Evolutionary conservation across 805 yeast species (phyloP), one percentile per base, ranked within the genome.

Genomic region (Nakazawaea sp.): DNA sequence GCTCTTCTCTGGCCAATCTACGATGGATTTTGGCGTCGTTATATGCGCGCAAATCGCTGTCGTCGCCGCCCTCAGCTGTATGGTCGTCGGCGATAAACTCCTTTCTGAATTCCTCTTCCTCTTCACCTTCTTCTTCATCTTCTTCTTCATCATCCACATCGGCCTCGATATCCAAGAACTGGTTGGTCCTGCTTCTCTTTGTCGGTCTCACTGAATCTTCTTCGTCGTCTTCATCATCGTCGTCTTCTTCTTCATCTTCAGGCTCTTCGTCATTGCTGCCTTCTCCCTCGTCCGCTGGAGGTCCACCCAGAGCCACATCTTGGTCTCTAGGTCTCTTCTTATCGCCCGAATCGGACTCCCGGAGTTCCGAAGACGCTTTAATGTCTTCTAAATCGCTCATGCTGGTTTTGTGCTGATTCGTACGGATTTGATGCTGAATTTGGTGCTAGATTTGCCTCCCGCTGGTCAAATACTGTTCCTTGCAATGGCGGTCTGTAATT

Each of bases 101-200:
- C 55, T 82, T 94, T 51, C 87, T 76, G 31, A 82, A 75, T 21
- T 85, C 63, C 45, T 84, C 97, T n/a, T 94, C 89, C 48, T 78
- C 85, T 45, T 90, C 97, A 33, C 88, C 97, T 43, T 89, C 97
- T 44, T 87, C 90, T 21, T 79, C 77, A 30, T 83, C 94, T 47
- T 90, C 97, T 38, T 92, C 97, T 47, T 92, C 97, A 43, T 90
- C 97, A 58, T 90, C 95, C 41, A 92, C 98, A 59, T 90, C 97
- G 42, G 97, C 98, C 68, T 92, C 97, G 38, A 92, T 95, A 84
- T 92, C 98, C 62, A 92, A 71, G 59, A 88, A 92, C 68, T 83
- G 89, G 59, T 90, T 90, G 42, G 84, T 69, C 33, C 70, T 71
- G 35, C 74, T 62, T 53, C 70, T 64, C 44, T 65, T 70, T 42